These are phyloP conservation scores for Globisporangium nodosum DNA, from an alignment of 352 stramenopile genomes.

Conservation along the genomic window DNA sequence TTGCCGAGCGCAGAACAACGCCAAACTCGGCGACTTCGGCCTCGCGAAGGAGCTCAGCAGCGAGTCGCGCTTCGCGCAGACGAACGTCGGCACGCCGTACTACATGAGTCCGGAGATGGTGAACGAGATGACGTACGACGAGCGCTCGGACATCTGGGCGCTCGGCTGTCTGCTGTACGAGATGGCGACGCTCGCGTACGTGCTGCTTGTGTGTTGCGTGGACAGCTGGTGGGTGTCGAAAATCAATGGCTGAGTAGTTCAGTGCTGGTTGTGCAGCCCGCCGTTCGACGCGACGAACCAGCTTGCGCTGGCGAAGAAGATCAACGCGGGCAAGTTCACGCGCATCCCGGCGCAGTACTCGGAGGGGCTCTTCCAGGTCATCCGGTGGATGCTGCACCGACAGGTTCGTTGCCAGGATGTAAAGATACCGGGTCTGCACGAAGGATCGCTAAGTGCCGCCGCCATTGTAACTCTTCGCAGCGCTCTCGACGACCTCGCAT, in stretches of 20 bases:
- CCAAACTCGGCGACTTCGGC: conserved; percentile 90
- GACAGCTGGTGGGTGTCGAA: background rate
- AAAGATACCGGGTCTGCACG: background rate
- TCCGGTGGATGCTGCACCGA: conserved; percentile 88
- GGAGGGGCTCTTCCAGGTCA: conserved; percentile 87
- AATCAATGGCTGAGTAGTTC: background rate
- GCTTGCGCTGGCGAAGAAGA: conserved; percentile 90
- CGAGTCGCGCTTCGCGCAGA: conserved; percentile 87
- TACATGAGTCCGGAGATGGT: conserved; percentile 93
- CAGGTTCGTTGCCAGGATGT: conserved; percentile 9
- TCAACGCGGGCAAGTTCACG: conserved; percentile 90
- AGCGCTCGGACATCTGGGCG: conserved; percentile 90
- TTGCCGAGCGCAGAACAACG: conserved; percentile 60
- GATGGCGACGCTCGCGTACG: conserved; percentile 81
- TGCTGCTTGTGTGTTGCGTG: background rate
- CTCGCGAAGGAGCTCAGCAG: conserved; percentile 89
- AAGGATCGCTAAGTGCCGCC: background rate
- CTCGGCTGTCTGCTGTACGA: conserved; percentile 90
- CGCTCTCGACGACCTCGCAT: conserved; percentile 77
- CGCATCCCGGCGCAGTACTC: conserved; percentile 90
- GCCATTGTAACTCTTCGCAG: conserved; percentile 6
- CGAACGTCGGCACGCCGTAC: conserved; percentile 90
- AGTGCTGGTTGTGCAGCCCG: conserved; percentile 26
- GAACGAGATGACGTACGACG: conserved; percentile 91
- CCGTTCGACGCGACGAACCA: conserved; percentile 92